These are phyloP conservation scores for Phialemonium atrogriseum DNA, from an alignment of 2,329 filamentous ascomycete species.

Conservation along the genomic window DNA sequence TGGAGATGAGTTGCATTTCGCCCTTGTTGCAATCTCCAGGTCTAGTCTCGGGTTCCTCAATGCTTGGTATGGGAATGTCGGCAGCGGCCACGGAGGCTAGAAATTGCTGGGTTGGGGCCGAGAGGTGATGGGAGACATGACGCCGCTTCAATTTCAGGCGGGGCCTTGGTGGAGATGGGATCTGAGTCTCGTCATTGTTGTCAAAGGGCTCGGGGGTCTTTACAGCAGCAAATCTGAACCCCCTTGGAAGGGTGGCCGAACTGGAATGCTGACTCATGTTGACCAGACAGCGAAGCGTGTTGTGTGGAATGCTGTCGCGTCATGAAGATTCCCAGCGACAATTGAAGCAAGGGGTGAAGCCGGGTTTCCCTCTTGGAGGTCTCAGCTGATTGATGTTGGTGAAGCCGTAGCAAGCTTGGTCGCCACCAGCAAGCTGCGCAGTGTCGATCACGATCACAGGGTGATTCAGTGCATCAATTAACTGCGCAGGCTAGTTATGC, in stretches of 20 bases:
- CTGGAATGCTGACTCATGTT: conserved; percentile 42
- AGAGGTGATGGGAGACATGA: conserved; percentile 37
- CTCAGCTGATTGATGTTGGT: not conserved
- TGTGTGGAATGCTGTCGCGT: conserved; percentile 1
- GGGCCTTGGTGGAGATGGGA: conserved; percentile 42
- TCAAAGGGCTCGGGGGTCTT: conserved; percentile 45
- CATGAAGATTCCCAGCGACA: not conserved
- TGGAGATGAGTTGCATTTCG: no score
- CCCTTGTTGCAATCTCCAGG: conserved; percentile 34
- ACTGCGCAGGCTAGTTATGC: no score
- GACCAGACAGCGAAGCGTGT: conserved; percentile 3
- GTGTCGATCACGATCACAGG: not conserved
- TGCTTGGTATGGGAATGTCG: conserved; percentile 56
- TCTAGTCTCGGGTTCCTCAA: conserved; percentile 44
- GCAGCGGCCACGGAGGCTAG: conserved; percentile 59
- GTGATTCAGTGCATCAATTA: not conserved
- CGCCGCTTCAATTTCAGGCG: conserved; percentile 49
- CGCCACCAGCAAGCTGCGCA: not conserved
- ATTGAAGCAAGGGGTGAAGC: not conserved
- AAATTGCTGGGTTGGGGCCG: conserved; percentile 56
- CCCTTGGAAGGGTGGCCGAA: conserved; percentile 34
- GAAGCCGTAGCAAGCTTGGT: not conserved
- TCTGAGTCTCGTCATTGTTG: conserved; percentile 24
- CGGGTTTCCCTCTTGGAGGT: not conserved
- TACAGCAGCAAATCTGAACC: conserved; percentile 30